Evolutionary conservation across 768 basidiomycete genomes (phyloP), one percentile per base, ranked within the genome.

Genomic region (Leccinum rimulosum): DNA sequence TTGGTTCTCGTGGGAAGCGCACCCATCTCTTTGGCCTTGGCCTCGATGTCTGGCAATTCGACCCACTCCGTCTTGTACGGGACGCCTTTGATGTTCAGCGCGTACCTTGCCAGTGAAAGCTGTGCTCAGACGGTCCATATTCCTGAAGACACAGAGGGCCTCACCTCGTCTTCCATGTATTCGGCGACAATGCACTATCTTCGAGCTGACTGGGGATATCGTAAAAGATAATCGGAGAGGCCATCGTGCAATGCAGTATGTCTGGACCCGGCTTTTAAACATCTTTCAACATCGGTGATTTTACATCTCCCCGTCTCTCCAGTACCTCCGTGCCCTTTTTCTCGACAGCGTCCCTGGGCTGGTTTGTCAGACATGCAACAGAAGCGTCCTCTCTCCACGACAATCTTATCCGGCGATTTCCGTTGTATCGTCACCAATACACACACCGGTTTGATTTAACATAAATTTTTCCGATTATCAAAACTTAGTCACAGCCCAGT

Each of bases 161-260:
- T 52, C 48, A 77, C 81, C 82, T 64, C 12, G 70, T 67, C 65
- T 79, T 81, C 77, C 76, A 80, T 27, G 78, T 76, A 58, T 80
- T 82, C 6, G 79, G 76, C 5, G 79, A 78, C 75, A 25, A 25
- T 25, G 25, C 25, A 25, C 25, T 68, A 48, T 8, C 54, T 1
- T 64, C 57, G 7, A 71, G 53, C 43, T 63, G 70, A 36, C 73
- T 72, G n/a, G 77, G 76, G 45, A 83, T 76, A 57, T 82, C 82
- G 68, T 81, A 83, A 47, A 81, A 67, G 58, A 79, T 76, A 57
- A 70, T 71, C 6, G 78, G 31, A 33, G 31, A 50, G 14, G 59
- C 15, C 73, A 76, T 75, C 40, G 62, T 50, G 56, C 35, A 49
- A 6, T 28, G 25, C 47, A 53, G 10, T 36, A 52, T 51, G 9